Evolutionary conservation across 2,329 filamentous ascomycete species (phyloP).

Genomic region (Microsporum ferrugineum): DNA sequence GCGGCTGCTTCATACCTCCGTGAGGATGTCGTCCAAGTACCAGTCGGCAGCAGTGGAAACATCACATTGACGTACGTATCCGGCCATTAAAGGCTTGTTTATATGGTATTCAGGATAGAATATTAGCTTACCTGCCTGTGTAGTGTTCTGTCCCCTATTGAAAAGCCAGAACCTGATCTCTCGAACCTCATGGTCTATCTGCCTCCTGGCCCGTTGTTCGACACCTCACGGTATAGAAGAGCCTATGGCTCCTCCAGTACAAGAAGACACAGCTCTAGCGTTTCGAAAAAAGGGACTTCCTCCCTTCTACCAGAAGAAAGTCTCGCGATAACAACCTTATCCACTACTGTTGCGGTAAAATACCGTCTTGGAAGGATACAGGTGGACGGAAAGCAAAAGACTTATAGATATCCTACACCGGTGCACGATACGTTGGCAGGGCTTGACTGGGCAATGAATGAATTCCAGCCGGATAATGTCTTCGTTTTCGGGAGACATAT

Average conservation of each 20-base stretch:
- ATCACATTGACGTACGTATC: constrained; percentile 20
- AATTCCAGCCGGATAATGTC: constrained; percentile 23
- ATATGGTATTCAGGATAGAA: neutral
- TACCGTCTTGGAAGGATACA: constrained; percentile 27
- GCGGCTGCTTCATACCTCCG: constrained; percentile 3
- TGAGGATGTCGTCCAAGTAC: constrained; percentile 19
- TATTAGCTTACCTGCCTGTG: neutral
- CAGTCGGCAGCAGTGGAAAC: constrained; percentile 22
- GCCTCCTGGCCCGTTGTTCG: constrained; percentile 27
- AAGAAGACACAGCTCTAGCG: neutral
- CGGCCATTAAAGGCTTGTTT: neutral
- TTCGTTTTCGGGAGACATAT: constrained; percentile 27
- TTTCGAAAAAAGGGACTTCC: neutral
- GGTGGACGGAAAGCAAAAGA: neutral
- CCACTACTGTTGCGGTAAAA: constrained; percentile 31
- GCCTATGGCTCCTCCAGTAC: neutral
- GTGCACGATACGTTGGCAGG: constrained; percentile 31
- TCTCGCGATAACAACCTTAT: constrained; percentile 23
- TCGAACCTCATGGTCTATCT: constrained; percentile 29
- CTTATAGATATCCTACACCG: constrained; percentile 27
- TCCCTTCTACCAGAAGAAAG: constrained; percentile 17
- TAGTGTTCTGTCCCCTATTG: constrained; percentile 8
- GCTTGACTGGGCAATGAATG: constrained; percentile 29
- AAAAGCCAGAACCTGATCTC: neutral
- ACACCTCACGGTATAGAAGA: neutral